Percentiles rank a stretch among this genome's conserved stretches.
These are phyloP conservation scores for Nelumbo lutea DNA, from an alignment of 164 flowering plant species.

Conservation along the genomic window DNA sequence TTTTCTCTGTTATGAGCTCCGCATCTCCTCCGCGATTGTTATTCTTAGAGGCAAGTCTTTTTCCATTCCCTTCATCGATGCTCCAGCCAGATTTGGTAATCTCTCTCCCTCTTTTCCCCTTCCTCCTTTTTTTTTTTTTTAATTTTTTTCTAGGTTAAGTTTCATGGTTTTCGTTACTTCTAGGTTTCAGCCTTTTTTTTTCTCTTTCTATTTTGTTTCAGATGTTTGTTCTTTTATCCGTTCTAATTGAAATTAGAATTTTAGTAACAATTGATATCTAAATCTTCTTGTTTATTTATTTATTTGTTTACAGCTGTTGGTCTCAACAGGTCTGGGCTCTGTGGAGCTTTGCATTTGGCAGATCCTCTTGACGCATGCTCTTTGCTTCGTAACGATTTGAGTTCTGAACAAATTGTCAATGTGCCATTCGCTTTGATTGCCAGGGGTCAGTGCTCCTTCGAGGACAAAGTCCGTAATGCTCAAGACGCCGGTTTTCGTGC, in stretches of 20 bases:
- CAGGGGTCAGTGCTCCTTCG: constrained; percentile 53
- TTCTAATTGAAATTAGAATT: neutral
- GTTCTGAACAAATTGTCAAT: constrained; percentile 4
- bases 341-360: constrained; percentile 47
- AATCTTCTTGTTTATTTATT: neutral
- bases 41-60: constrained; percentile 24
- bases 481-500: constrained; percentile 46
- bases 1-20: constrained; percentile 9
- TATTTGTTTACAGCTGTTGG: constrained; percentile 27
- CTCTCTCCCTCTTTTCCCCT: constrained; percentile 3
- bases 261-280: neutral
- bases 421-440: constrained; percentile 39
- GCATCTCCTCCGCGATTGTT: constrained; percentile 24
- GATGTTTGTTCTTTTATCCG: neutral
- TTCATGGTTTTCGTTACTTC: neutral
- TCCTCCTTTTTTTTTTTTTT: neutral
- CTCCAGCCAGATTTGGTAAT: constrained; percentile 47
- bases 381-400: constrained; percentile 17
- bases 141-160: neutral
- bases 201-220: neutral
- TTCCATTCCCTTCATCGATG: constrained; percentile 34
- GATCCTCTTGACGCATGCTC: constrained; percentile 53
- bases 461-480: constrained; percentile 47
- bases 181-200: neutral
- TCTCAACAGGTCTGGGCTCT: constrained; percentile 31